Base-by-base conservation (phyloP, 1,139 yeast genomes). In the Hemisphaericaspora xylofermentans region DNA sequence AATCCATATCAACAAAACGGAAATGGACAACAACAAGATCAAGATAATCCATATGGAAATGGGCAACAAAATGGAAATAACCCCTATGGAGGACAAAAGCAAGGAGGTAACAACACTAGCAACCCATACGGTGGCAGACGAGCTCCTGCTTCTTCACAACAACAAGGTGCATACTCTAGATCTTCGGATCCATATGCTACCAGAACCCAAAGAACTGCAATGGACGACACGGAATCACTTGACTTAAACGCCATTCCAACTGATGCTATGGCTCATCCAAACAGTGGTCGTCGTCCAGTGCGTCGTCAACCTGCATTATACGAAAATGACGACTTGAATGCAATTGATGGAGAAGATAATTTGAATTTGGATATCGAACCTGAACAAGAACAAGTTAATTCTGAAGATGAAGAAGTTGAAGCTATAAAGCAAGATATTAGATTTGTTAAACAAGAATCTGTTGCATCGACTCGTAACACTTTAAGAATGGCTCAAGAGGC, bases 401-500 rank as follows among this genome's bases (percentile, higher is more conserved):
- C 74, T 4, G 88, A 82, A 50, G 95, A 89, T 47, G 96, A 88
- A 59, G 98, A 89, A 49, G 89, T 91, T 15, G 96, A 88, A 56
- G 88, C 83, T 35, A 80, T 93, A 53, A 88, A 87, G 60, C 86
- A 85, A 51, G 91, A 91, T 53, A 85, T 88, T 48, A 73, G 88
- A 45, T 89, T 85, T 58, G 82, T 88, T 36, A 91, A 91, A 61
- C 94, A 88, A 54, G 94, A 88, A 54, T 84, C 96, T 1, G 81
- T 89, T 14, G 84, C 88, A 8, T 81, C 89, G 38, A 86, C 98
- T 0, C 76, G 95, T 54, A 89, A 89, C 53, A 89, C 96, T 0
- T 68, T 93, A 45, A 77, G 85, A 52, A 81, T 88, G 81, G 95
- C 96, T 1, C 85, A 85, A 49, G 94, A 88, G 53, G 97, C 98